phyloP scores from a whole-genome alignment of 2,329 filamentous ascomycete species.

The Aureobasidium sp. region DNA sequence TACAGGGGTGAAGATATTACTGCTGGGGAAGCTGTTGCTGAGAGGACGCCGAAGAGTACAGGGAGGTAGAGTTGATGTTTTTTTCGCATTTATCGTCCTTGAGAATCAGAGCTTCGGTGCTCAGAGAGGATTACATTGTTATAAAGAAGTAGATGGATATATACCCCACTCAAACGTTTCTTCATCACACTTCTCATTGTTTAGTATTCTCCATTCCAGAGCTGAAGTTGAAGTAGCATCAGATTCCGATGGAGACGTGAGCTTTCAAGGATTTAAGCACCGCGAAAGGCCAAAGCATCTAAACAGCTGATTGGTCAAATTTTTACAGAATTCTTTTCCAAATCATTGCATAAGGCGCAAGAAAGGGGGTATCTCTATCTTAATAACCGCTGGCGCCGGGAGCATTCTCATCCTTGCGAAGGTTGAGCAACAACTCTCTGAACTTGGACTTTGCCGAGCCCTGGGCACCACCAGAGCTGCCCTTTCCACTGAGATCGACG shows the following conservation, averaged over 20 bases:
- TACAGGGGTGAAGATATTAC: slow-evolving; percentile 16
- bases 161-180: slow-evolving; percentile 6
- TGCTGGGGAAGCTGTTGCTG: slow-evolving; percentile 10
- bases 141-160: neutral
- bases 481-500: slow-evolving; percentile 95
- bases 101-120: neutral
- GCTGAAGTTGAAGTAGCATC: neutral
- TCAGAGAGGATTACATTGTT: neutral
- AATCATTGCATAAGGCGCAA: neutral
- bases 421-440: slow-evolving; percentile 75
- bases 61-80: neutral
- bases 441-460: slow-evolving; percentile 95
- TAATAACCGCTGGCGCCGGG: slow-evolving; percentile 49
- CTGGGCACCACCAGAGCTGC: slow-evolving; percentile 72
- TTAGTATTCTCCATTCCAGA: neutral
- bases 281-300: too few relatives aligned
- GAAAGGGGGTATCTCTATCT: slow-evolving; percentile 9
- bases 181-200: neutral
- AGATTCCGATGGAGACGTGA: neutral
- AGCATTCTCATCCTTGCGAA: slow-evolving; percentile 91
- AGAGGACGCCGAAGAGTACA: slow-evolving; percentile 1
- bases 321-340: neutral
- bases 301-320: neutral
- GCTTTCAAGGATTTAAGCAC: neutral
- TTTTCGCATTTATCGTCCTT: neutral